Conservation (phyloP, 2,329 filamentous ascomycete genomes). For the Diplodia sapinea region DNA sequence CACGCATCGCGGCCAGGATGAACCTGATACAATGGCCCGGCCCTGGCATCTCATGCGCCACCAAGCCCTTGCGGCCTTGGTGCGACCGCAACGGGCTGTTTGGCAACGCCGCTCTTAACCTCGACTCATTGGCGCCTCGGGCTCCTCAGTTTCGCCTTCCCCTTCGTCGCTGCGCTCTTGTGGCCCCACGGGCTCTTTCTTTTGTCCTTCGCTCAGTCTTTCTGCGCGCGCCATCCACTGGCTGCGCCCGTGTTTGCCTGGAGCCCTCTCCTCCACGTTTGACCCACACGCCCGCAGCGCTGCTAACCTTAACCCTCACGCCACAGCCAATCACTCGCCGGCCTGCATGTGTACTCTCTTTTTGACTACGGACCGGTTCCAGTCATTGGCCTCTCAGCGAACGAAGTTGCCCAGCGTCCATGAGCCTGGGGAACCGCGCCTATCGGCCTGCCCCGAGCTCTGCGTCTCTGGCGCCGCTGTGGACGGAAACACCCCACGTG, state of each 20-base stretch:
- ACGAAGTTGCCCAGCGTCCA: not conserved
- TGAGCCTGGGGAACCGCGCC: constrained; percentile 16
- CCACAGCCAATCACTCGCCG: constrained; percentile 20
- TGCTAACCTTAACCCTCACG: constrained; percentile 7
- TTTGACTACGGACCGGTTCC: constrained; percentile 20
- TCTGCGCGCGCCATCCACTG: constrained; percentile 19
- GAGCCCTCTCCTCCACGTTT: constrained; percentile 16
- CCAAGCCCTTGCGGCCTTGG: constrained; percentile 12
- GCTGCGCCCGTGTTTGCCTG: constrained; percentile 25
- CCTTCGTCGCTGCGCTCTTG: constrained; percentile 13
- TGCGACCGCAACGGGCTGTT: constrained; percentile 17
- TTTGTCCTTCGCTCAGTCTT: constrained; percentile 22
- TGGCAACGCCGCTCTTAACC: constrained; percentile 12
- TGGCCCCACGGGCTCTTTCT: constrained; percentile 2
- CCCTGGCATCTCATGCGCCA: constrained; percentile 25
- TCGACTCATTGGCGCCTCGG: constrained; percentile 20
- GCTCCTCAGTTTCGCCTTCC: constrained; percentile 16
- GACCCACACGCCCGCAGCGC: constrained; percentile 12
- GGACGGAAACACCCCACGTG: constrained; percentile 38
- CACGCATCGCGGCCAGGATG: constrained; percentile 1
- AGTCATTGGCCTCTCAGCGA: constrained; percentile 20
- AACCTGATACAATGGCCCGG: constrained; percentile 28
- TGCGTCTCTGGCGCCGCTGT: constrained; percentile 35
- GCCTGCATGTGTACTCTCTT: constrained; percentile 5
- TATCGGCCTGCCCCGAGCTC: constrained; percentile 30